These are phyloP conservation scores for Aeschynomene evenia DNA, from an alignment of 306 rosid genomes.

Conservation along the genomic window DNA sequence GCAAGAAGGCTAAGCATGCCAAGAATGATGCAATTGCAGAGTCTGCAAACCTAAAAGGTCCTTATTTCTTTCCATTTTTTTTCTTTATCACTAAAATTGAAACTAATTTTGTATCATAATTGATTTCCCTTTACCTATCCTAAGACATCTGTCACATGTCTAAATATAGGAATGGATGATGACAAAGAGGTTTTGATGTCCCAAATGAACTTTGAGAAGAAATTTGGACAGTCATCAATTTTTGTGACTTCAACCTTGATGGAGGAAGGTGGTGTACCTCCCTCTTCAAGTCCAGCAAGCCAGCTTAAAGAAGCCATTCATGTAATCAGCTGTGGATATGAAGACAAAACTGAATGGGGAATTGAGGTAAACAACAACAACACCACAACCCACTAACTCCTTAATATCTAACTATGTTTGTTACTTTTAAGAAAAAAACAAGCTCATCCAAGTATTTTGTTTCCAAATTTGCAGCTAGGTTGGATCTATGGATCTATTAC, in stretches of 20 bases:
- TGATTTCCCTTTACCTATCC: slow-evolving; percentile 15
- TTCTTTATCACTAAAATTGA: background rate
- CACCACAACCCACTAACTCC: background rate
- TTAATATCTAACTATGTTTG: slow-evolving; percentile 26
- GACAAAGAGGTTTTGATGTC: slow-evolving; percentile 87
- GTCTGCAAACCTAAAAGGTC: slow-evolving; percentile 58
- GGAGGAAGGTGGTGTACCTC: slow-evolving; percentile 94
- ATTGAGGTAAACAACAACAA: slow-evolving; percentile 60
- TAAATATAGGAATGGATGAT: slow-evolving; percentile 55
- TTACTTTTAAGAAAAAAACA: slow-evolving; percentile 23
- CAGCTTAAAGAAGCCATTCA: slow-evolving; percentile 93
- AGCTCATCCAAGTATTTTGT: slow-evolving; percentile 22
- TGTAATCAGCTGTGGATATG: slow-evolving; percentile 90
- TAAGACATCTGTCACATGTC: background rate
- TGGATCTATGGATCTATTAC: slow-evolving; percentile 98
- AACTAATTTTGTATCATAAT: slow-evolving; percentile 1
- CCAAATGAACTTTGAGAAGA: slow-evolving; percentile 90
- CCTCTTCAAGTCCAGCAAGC: slow-evolving; percentile 85
- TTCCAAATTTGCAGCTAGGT: slow-evolving; percentile 66
- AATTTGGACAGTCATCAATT: slow-evolving; percentile 86
- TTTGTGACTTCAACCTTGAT: slow-evolving; percentile 93
- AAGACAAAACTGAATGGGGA: slow-evolving; percentile 99
- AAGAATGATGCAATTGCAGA: slow-evolving; percentile 66
- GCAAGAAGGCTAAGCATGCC: slow-evolving; percentile 67
- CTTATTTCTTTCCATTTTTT: background rate